Evolutionary conservation across 139 green algal species (phyloP).

Genomic region (Trebouxia sp.): DNA sequence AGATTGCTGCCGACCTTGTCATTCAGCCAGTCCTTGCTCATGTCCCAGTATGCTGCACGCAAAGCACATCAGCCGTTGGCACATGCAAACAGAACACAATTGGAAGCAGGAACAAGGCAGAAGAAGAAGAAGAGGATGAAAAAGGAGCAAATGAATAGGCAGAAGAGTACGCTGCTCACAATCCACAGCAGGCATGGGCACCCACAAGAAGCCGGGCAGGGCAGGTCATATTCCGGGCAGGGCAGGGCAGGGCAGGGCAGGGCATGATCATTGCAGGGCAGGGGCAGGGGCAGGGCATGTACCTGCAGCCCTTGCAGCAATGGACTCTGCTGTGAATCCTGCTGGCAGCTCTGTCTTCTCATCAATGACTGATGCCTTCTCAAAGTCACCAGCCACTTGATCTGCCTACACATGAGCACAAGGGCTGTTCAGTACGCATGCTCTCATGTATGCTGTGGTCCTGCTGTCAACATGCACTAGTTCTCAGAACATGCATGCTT

Average conservation of each 20-base stretch:
- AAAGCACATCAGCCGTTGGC: neutral
- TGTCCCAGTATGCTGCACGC: constrained; percentile 20
- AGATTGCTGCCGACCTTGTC: neutral
- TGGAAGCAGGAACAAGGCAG: neutral
- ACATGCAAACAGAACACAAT: neutral
- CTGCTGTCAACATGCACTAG: too few relatives aligned
- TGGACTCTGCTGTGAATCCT: neutral
- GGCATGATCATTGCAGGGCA: neutral
- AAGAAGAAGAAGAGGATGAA: neutral
- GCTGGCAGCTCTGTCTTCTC: neutral
- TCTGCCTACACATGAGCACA: neutral
- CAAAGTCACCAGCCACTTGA: neutral
- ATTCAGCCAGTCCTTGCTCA: constrained; percentile 27
- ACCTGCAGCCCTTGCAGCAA: constrained; percentile 13
- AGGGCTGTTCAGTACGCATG: neutral
- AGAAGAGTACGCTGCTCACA: neutral
- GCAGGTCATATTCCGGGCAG: neutral
- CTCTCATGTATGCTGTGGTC: too few relatives aligned
- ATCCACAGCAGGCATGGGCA: neutral
- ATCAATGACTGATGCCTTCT: neutral
- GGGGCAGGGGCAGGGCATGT: neutral
- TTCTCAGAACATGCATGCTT: too few relatives aligned
- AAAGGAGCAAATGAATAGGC: too few relatives aligned
- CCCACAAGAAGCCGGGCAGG: neutral
- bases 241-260: neutral